Conservation (phyloP, 192 early-diverging fungal species). For the Phlyctochytrium planicorne region DNA sequence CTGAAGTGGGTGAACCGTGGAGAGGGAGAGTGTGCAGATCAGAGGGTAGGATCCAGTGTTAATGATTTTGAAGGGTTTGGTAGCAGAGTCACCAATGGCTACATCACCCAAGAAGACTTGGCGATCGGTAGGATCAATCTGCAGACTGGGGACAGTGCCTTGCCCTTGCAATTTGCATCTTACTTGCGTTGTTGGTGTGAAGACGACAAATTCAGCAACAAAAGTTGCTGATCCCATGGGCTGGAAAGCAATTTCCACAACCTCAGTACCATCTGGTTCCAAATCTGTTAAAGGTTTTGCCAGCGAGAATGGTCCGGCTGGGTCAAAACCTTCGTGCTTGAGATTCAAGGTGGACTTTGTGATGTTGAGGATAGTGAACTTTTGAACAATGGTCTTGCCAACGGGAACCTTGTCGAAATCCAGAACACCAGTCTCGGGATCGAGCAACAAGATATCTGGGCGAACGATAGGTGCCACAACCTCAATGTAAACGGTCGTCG, state of each 20-base stretch:
- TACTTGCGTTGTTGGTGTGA: conserved; percentile 10
- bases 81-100: conserved; percentile 30
- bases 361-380: conserved; percentile 20
- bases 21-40: conserved; percentile 19
- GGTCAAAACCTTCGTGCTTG: not conserved
- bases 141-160: conserved; percentile 35
- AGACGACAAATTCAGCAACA: not conserved
- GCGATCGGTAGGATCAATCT: conserved; percentile 15
- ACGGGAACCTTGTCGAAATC: conserved; percentile 22
- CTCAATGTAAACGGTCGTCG: conserved; percentile 12
- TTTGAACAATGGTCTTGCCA: not conserved
- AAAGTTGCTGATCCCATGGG: conserved; percentile 13
- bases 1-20: not conserved
- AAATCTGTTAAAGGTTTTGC: not conserved
- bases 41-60: conserved; percentile 25
- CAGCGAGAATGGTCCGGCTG: conserved; percentile 10
- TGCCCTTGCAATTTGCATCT: conserved; percentile 28
- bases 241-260: conserved; percentile 2
- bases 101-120: conserved; percentile 31
- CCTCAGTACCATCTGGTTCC: not conserved
- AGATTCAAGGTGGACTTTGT: not conserved
- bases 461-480: conserved; percentile 19
- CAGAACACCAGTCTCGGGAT: conserved; percentile 5
- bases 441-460: conserved; percentile 19
- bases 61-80: conserved; percentile 25